Conservation (phyloP, 805 yeast species). For the Saturnispora mendoncae region DNA sequence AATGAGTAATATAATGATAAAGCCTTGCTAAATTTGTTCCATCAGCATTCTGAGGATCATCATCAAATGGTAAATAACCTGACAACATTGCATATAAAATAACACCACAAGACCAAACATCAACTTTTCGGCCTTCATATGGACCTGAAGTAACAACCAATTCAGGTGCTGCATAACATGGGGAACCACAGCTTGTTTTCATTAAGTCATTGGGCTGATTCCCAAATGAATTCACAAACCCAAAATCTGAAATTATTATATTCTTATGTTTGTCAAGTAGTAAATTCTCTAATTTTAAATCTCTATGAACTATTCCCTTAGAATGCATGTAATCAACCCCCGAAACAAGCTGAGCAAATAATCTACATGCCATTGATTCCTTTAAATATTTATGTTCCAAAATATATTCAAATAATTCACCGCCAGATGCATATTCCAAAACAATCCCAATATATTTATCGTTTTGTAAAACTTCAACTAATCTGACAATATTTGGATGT, state of each 20-base stretch:
- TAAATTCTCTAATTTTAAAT: conserved; percentile 65
- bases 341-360: conserved; percentile 87
- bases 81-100: conserved; percentile 94
- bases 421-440: conserved; percentile 93
- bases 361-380: conserved; percentile 74
- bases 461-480: conserved; percentile 88
- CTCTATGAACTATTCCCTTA: conserved; percentile 73
- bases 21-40: conserved; percentile 88
- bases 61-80: conserved; percentile 95
- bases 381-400: conserved; percentile 78
- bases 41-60: conserved; percentile 93
- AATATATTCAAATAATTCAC: conserved; percentile 91
- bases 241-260: conserved; percentile 83
- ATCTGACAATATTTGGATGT: conserved; percentile 88
- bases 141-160: conserved; percentile 79
- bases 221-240: conserved; percentile 83
- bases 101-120: conserved; percentile 95
- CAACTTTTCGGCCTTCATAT: conserved; percentile 88
- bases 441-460: conserved; percentile 96
- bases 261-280: conserved; percentile 79
- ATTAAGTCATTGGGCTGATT: conserved; percentile 56
- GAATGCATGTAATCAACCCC: conserved; percentile 88
- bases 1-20: conserved; percentile 83
- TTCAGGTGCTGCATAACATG: conserved; percentile 98
- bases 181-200: conserved; percentile 95